Evolutionary conservation across 176 grass and related monocot species (phyloP).

Genomic region (Lolium rigidum): DNA sequence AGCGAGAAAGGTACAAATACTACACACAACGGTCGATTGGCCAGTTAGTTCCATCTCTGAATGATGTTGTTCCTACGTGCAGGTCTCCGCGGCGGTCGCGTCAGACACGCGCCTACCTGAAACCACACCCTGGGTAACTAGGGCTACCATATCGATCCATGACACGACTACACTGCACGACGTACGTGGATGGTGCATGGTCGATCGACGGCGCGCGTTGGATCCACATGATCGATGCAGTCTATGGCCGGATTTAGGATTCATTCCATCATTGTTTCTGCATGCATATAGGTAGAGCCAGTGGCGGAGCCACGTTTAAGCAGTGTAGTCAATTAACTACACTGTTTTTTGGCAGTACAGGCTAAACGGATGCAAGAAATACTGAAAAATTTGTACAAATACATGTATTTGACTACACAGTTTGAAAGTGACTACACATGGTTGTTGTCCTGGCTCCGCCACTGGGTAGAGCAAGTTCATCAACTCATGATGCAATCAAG

Average conservation of each 20-base stretch:
- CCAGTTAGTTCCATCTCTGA: neutral
- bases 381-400: too few relatives aligned
- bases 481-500: neutral
- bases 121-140: neutral
- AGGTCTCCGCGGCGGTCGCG: conserved; percentile 26
- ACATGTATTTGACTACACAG: too few relatives aligned
- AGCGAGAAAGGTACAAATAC: neutral
- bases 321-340: too few relatives aligned
- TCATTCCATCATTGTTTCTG: neutral
- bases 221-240: neutral
- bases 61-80: neutral
- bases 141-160: neutral
- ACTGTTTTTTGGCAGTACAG: too few relatives aligned
- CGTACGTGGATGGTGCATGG: neutral
- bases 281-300: neutral
- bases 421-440: too few relatives aligned
- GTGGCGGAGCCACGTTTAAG: too few relatives aligned
- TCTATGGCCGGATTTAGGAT: neutral
- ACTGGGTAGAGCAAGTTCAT: neutral
- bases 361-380: too few relatives aligned
- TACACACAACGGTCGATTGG: neutral
- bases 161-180: neutral
- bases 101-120: conserved; percentile 7
- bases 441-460: too few relatives aligned
- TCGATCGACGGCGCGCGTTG: neutral